Evolutionary conservation across 1,284 basidiomycete species (phyloP), one percentile per base, ranked within the genome.

Genomic region (Cryptococcus sp.): DNA sequence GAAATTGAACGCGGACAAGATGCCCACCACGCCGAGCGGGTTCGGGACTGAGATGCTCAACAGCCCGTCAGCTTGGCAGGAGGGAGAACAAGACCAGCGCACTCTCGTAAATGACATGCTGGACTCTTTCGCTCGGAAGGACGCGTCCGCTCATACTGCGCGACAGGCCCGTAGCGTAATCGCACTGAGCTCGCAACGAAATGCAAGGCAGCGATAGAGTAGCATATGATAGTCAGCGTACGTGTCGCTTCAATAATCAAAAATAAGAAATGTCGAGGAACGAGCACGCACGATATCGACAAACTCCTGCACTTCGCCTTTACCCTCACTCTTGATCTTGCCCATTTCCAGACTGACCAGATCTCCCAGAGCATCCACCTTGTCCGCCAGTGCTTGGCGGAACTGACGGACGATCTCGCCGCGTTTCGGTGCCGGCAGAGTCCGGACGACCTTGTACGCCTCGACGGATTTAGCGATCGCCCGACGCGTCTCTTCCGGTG

Each of bases 1-100:
- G 77, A 96, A 96, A 77, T 96, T 96, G 82, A 95, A 95, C 0
- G 93, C 93, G 0, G 80, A 90, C 54, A 96, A 81, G 10, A 97
- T 89, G 3, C 87, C 93, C n/a, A 96, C 87, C 3, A 94, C 87
- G 17, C 93, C 93, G 3, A 98, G 83, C 15, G 93, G 94, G 74
- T 96, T 96, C 17, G 91, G 89, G 5, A 94, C 91, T 86, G 56
- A 7, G 16, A 45, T 15, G 1, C 2, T 45, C n/a, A 45, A 2
- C 16, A 7, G 11, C n/a, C 15, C 8, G 16, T 45, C 2, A 45
- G 42, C 42, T 45, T n/a, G n/a, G 15, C 8, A 2, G 41, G 16
- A 15, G n/a, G 42, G 42, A 45, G 31, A 13, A 5, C 16, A 13
- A 44, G 17, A 44, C 20, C 4, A 13, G 16, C 42, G n/a, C 11